These are phyloP conservation scores for Canavalia gladiata DNA, from an alignment of 306 rosid genomes.

Conservation along the genomic window DNA sequence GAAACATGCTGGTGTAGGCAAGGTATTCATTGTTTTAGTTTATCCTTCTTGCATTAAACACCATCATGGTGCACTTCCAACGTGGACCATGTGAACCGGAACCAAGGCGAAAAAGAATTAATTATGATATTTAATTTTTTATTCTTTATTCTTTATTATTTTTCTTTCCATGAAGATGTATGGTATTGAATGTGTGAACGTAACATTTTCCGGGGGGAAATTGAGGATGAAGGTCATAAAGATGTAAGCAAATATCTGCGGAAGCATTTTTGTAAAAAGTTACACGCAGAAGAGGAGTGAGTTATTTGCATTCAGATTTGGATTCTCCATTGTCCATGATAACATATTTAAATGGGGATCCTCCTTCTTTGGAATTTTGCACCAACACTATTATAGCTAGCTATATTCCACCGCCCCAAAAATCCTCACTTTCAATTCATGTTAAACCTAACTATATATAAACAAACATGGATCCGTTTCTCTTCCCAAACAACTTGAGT, in stretches of 20 bases:
- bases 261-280: not conserved
- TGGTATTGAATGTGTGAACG: too few relatives aligned
- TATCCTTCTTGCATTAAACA: too few relatives aligned
- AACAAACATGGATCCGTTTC: not conserved
- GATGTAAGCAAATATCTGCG: not conserved
- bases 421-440: constrained; percentile 2
- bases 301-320: not conserved
- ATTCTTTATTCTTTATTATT: too few relatives aligned
- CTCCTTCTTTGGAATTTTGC: constrained; percentile 19
- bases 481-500: not conserved
- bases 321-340: constrained; percentile 44
- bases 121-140: too few relatives aligned
- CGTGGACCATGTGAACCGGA: too few relatives aligned
- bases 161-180: too few relatives aligned
- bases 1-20: too few relatives aligned
- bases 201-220: not conserved
- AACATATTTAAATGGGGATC: constrained; percentile 46
- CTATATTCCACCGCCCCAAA: constrained; percentile 35
- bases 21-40: too few relatives aligned
- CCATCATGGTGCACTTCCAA: too few relatives aligned
- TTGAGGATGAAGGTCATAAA: not conserved
- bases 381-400: constrained; percentile 4
- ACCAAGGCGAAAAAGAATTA: too few relatives aligned
- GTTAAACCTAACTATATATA: constrained; percentile 13
- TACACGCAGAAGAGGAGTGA: not conserved